These are phyloP conservation scores for Saccharomyces pastorianus DNA, from an alignment of 1,139 yeast genomes.

Conservation along the genomic window DNA sequence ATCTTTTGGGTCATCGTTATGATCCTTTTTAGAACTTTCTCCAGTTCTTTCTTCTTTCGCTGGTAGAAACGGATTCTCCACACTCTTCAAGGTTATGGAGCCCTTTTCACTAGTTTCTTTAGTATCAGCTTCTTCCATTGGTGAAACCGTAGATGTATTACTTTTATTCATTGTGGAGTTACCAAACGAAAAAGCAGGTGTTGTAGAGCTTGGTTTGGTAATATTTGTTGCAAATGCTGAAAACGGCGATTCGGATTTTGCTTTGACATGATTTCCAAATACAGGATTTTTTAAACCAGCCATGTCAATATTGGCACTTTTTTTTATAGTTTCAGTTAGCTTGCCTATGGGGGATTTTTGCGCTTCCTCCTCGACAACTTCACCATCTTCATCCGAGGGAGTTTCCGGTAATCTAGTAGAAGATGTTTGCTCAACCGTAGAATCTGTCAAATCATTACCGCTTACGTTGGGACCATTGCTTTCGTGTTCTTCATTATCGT, in stretches of 20 bases:
- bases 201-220: slow-evolving; percentile 8
- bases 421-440: slow-evolving; percentile 19
- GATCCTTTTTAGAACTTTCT: not conserved
- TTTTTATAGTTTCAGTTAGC: slow-evolving; percentile 23
- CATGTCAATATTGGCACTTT: slow-evolving; percentile 21
- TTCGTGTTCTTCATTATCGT: slow-evolving; percentile 6
- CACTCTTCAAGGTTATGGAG: not conserved
- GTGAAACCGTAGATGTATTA: not conserved
- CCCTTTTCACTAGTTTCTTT: slow-evolving; percentile 1
- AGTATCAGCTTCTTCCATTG: not conserved
- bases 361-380: not conserved
- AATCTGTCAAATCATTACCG: slow-evolving; percentile 9
- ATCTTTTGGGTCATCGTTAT: not conserved
- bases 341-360: slow-evolving; percentile 13
- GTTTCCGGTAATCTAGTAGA: not conserved
- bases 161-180: not conserved
- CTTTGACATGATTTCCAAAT: slow-evolving; percentile 1
- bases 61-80: not conserved
- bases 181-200: slow-evolving; percentile 17
- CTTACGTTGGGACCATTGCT: slow-evolving; percentile 3
- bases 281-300: slow-evolving; percentile 7
- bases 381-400: not conserved
- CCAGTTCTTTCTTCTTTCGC: not conserved
- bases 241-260: slow-evolving; percentile 18
- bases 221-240: slow-evolving; percentile 19